Percentiles rank a stretch among this genome's conserved stretches.
These are phyloP conservation scores for Pseudogymnoascus sp. DNA, from an alignment of 2,329 filamentous ascomycete genomes.

Conservation along the genomic window DNA sequence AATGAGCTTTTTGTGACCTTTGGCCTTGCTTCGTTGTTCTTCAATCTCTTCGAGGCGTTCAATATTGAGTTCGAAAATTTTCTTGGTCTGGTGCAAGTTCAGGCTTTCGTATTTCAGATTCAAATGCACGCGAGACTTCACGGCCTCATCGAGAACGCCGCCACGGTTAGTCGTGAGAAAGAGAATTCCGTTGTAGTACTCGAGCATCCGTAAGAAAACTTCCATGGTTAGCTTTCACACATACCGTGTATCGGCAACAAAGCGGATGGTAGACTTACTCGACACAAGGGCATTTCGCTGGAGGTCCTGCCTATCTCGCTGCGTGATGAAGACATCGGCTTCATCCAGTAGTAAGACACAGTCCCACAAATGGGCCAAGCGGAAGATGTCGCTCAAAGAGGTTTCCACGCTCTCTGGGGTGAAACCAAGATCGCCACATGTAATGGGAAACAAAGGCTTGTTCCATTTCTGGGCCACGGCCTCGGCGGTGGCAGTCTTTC, in stretches of 20 bases:
- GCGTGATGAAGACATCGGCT: slow-evolving; percentile 48
- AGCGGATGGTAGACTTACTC: slow-evolving; percentile 11
- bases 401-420: slow-evolving; percentile 58
- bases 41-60: slow-evolving; percentile 7
- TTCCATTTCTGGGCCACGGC: slow-evolving; percentile 44
- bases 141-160: slow-evolving; percentile 22
- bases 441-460: slow-evolving; percentile 43
- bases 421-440: slow-evolving; percentile 61
- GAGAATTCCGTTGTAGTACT: slow-evolving; percentile 30
- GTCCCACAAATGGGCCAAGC: slow-evolving; percentile 65
- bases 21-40: not conserved
- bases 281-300: slow-evolving; percentile 33
- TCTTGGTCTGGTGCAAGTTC: slow-evolving; percentile 17
- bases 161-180: slow-evolving; percentile 30
- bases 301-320: slow-evolving; percentile 26
- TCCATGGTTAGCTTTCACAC: slow-evolving; percentile 15
- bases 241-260: not conserved
- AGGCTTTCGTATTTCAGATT: slow-evolving; percentile 17
- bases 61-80: slow-evolving; percentile 14
- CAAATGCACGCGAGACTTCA: slow-evolving; percentile 25
- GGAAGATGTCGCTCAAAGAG: slow-evolving; percentile 59
- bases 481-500: slow-evolving; percentile 46
- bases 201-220: slow-evolving; percentile 30
- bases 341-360: slow-evolving; percentile 65
- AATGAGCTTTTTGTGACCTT: too few relatives aligned